Evolutionary conservation across 2,329 filamentous ascomycete species (phyloP).

Genomic region (Aspergillus ibericus): DNA sequence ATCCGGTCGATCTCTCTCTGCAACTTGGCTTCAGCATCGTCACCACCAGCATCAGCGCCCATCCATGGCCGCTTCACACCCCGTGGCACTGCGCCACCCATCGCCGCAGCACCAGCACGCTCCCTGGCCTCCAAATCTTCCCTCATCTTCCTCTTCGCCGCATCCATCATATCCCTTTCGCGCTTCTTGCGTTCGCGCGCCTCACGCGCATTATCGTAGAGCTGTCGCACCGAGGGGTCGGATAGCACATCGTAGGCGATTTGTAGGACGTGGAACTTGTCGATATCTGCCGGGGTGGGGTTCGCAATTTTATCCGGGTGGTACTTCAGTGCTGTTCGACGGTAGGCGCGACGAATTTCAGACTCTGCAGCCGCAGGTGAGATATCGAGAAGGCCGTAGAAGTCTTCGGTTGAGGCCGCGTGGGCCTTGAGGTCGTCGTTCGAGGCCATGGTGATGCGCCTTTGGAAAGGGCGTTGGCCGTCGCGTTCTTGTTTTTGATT

Average conservation of each 20-base stretch:
- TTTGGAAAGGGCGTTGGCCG: not conserved
- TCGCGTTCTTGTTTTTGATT: not conserved
- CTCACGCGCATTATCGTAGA: conserved; percentile 75
- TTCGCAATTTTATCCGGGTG: conserved; percentile 88
- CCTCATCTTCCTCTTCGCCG: conserved; percentile 71
- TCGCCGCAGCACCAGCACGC: conserved; percentile 47
- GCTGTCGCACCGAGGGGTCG: conserved; percentile 66
- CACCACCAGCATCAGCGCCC: conserved; percentile 19
- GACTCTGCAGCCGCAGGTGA: conserved; percentile 63
- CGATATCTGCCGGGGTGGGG: conserved; percentile 65
- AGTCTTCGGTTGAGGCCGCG: conserved; percentile 65
- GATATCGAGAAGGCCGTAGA: conserved; percentile 74
- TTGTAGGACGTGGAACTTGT: conserved; percentile 81
- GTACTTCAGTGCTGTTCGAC: conserved; percentile 81
- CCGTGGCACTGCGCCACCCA: conserved; percentile 38
- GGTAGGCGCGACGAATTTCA: conserved; percentile 82
- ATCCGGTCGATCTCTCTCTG: conserved; percentile 55
- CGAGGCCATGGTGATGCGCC: conserved; percentile 30
- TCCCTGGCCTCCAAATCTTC: conserved; percentile 84
- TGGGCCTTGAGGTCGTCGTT: conserved; percentile 55
- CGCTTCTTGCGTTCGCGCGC: conserved; percentile 68
- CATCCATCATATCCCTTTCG: conserved; percentile 72
- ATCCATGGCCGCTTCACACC: conserved; percentile 62
- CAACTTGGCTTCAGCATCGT: conserved; percentile 50
- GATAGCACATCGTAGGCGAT: conserved; percentile 83